Evolutionary conservation across 83 land plant species (phyloP).

Genomic region (Thuja plicata): DNA sequence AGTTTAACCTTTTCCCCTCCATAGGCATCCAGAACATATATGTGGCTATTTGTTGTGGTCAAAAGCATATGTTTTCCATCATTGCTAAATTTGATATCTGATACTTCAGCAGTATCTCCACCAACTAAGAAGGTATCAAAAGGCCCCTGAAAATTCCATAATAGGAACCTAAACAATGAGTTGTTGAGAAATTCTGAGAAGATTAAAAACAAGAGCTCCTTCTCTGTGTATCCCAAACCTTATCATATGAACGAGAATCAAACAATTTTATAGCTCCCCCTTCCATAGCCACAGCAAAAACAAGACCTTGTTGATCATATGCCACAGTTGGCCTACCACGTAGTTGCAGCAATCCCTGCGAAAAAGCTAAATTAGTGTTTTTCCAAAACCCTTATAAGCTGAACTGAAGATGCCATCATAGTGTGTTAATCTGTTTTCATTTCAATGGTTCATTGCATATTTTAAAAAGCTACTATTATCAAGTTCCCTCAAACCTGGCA

Average conservation of each 20-base stretch:
- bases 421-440: not conserved
- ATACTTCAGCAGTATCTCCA: constrained; percentile 94
- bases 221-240: constrained; percentile 49
- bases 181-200: not conserved
- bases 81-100: constrained; percentile 95
- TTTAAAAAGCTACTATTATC: not conserved
- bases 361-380: not conserved
- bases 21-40: constrained; percentile 95
- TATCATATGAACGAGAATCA: constrained; percentile 96
- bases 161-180: not conserved
- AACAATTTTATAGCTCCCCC: constrained; percentile 95
- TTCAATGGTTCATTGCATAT: not conserved
- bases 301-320: constrained; percentile 98
- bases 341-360: constrained; percentile 81
- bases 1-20: constrained; percentile 79
- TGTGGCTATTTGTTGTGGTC: constrained; percentile 83
- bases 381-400: constrained; percentile 1
- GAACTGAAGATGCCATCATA: not conserved
- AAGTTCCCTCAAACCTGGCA: constrained; percentile 72
- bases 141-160: constrained; percentile 66
- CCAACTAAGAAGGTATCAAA: constrained; percentile 96
- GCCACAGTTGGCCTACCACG: constrained; percentile 97
- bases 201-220: not conserved
- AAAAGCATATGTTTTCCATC: constrained; percentile 95
- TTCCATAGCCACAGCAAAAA: constrained; percentile 99